Base-by-base conservation (phyloP, 2,329 filamentous ascomycete species). In the Epichloe baconii region DNA sequence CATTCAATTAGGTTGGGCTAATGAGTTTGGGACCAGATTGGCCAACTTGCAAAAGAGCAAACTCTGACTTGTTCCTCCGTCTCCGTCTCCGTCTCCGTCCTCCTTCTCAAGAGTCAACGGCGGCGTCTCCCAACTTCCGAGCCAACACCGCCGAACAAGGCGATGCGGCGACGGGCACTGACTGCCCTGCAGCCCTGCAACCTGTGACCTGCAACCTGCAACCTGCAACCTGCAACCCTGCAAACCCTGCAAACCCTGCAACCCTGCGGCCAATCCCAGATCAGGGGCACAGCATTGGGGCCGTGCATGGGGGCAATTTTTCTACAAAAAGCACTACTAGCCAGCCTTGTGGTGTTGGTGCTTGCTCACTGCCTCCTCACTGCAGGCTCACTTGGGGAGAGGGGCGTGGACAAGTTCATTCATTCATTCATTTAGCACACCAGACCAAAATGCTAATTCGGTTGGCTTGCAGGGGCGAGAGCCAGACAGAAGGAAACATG, bases 1-100 rank as follows among this genome's bases (percentile, higher is more conserved):
- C 53, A 47, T 55, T 31, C 26, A 11, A 31, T 31, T 51, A 50
- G 52, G 54, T 44, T 52, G 52, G 52, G 46, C 52, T 35, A 37
- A 57, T 35, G 41, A 57, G 59, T 57, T 59, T 61, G 61, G 57
- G 56, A 59, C 57, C 23, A 26, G 23, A 26, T 26, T 26, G 23
- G 23, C 1, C 64, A 63, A 63, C 64, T 61, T 62, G 60, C 55
- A 43, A 40, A 43, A 21, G 49, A 47, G 46, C 46, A 51, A 51
- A 49, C 52, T 50, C 44, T 57, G 23, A 2, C 23, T 26, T 8
- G 23, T 8, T 26, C 23, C 23, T 26, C 23, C 23, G 23, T 8
- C 23, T 10, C 26, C 23, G 23, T 8, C 6, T 10, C 26, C 26
- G 26, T 10, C 26, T 8, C 26, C 7, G 7, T 26, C 2, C 7